A percentile compares a stretch with the other conserved stretches of the same genome.
Conservation (phyloP, 176 grass and related monocot genomes). For the Melocanna baccifera region DNA sequence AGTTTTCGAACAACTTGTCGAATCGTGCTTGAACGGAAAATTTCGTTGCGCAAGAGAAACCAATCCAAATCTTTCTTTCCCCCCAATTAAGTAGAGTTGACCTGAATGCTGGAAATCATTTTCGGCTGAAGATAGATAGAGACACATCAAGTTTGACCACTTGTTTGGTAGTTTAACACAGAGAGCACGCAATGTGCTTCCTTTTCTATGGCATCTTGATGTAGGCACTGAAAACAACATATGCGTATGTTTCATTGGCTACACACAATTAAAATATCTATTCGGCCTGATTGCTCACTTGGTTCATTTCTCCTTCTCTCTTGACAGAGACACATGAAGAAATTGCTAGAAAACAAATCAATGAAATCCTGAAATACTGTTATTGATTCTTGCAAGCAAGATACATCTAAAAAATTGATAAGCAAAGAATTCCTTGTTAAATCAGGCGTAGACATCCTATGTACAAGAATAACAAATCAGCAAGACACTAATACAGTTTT, state of each 20-base stretch:
- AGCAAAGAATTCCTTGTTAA: neutral
- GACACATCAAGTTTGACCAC: slow-evolving; percentile 8
- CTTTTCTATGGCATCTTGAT: neutral
- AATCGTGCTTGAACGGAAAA: neutral
- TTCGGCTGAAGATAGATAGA: neutral
- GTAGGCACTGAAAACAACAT: neutral
- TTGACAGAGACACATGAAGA: neutral
- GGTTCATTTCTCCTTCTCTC: neutral
- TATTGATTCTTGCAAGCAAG: neutral
- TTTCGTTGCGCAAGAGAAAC: neutral
- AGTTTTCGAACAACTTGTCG: neutral
- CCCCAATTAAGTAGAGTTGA: neutral
- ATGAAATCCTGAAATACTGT: neutral
- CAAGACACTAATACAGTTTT: neutral
- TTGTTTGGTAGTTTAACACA: neutral
- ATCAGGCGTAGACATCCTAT: neutral
- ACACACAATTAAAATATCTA: slow-evolving; percentile 7
- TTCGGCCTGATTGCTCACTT: slow-evolving; percentile 1
- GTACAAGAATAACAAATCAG: neutral
- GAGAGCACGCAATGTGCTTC: slow-evolving; percentile 1
- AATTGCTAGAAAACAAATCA: neutral
- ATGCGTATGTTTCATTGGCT: neutral
- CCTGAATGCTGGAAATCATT: neutral
- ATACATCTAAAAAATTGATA: neutral
- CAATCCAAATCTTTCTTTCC: neutral